Evolutionary conservation across 495 filamentous ascomycete species (phyloP), one percentile per base, ranked within the genome.

Genomic region (Parathielavia hyrcaniae): DNA sequence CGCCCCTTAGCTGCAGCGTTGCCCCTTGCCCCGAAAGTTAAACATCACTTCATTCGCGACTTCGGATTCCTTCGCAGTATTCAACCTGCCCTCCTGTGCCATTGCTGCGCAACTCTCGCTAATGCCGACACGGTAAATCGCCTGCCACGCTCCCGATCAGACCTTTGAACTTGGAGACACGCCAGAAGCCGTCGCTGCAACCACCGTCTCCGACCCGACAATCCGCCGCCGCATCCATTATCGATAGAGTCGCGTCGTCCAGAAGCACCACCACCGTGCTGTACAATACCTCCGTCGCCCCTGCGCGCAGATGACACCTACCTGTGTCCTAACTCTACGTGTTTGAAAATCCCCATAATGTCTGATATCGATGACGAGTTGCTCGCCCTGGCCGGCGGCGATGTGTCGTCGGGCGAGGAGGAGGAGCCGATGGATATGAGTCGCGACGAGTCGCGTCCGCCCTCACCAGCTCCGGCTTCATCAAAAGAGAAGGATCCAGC

Each of bases 331-430:
- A 49, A 36, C n/a, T 9, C n/a, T 13, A 16, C 26, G 10, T 4
- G 2, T 22, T 1, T 32, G 19, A n/a, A 23, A 43, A 22, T 59
- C 26, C 17, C 41, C 50, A 71, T 10, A 53, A 86, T 85, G 77
- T 84, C 87, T 55, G 87, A 89, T 65, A 78, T 95, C 59, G 91
- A 96, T 66, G 88, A 89, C 53, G 90, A 95, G 72, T 80, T 96
- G 63, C 86, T 96, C 53, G 89, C 87, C 59, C 81, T 96, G 53
- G 91, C 91, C 17, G 91, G 90, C 61, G 83, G 74, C 50, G 75
- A 80, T 53, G 74, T 74, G 53, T 78, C 75, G 7, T 79, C 77
- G 26, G 76, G 75, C 50, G 78, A 79, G 60, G 79, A 80, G 43
- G 75, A 78, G 35, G 64, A 72, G 54, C 54, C 60, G 17, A 67